Percentiles rank a stretch among this genome's conserved stretches.
Conservation (phyloP, 2,329 filamentous ascomycete genomes). For the Cordyceps pruinosa region DNA sequence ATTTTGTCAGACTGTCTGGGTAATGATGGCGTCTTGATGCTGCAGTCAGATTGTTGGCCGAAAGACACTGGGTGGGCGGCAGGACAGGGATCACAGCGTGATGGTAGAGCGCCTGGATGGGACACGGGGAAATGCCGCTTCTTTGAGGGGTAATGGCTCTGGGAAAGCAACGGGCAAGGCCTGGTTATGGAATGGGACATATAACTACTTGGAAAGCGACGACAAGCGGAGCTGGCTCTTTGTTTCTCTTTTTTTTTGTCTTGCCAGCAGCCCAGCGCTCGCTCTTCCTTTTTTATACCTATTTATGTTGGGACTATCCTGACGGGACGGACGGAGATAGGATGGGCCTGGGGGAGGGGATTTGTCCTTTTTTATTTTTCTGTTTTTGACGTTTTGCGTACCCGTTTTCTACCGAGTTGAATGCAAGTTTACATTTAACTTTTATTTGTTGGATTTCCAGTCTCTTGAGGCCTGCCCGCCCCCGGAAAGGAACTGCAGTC, state of each 20-base stretch:
- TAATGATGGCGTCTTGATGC: slow-evolving; percentile 3
- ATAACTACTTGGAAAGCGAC: neutral
- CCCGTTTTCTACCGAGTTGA: no score
- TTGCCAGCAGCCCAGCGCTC: neutral
- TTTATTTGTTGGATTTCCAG: no score
- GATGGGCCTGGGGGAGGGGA: no score
- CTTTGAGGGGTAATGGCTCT: neutral
- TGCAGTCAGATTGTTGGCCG: neutral
- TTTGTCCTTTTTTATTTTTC: no score
- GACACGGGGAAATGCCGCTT: neutral
- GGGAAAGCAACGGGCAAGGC: neutral
- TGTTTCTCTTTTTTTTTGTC: neutral
- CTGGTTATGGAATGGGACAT: neutral
- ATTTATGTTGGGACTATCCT: neutral
- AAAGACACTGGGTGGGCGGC: neutral
- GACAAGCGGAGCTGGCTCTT: neutral
- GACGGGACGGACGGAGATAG: no score
- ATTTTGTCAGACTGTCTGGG: neutral
- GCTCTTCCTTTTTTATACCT: neutral
- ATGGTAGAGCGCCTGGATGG: neutral
- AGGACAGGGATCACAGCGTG: neutral
- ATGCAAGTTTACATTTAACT: no score
- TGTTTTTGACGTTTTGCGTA: no score
- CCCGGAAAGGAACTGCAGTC: no score
- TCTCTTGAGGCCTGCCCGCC: no score